Conservation (phyloP, 495 filamentous ascomycete species). For the Xylona heveae region DNA sequence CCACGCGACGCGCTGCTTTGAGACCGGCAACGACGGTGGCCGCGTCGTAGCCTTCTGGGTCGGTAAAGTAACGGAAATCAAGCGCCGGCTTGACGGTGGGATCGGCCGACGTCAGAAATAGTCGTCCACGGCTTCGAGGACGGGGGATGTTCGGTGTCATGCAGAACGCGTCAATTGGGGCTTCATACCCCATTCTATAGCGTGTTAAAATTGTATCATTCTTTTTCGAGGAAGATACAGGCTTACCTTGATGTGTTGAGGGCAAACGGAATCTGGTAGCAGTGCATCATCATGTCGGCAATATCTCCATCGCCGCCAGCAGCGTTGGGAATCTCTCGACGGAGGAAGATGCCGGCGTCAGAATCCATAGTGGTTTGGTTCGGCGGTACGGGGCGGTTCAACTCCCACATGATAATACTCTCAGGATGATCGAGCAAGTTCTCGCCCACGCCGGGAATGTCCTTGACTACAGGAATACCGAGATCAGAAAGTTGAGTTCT, state of each 20-base stretch:
- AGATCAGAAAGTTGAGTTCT: slow-evolving; percentile 36
- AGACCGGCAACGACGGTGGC: slow-evolving; percentile 64
- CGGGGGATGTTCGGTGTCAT: slow-evolving; percentile 84
- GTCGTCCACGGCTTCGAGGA: slow-evolving; percentile 46
- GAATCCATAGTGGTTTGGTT: slow-evolving; percentile 75
- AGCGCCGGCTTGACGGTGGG: slow-evolving; percentile 56
- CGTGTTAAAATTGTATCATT: no score
- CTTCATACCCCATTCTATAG: slow-evolving; percentile 49
- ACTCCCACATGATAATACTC: slow-evolving; percentile 65
- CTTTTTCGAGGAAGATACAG: no score
- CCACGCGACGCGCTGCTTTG: slow-evolving; percentile 46
- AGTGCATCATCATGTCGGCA: slow-evolving; percentile 79
- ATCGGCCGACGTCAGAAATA: slow-evolving; percentile 51
- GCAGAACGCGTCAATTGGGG: slow-evolving; percentile 60
- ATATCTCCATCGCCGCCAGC: slow-evolving; percentile 40
- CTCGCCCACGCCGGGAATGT: slow-evolving; percentile 60
- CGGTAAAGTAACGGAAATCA: slow-evolving; percentile 79
- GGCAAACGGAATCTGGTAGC: slow-evolving; percentile 72
- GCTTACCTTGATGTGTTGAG: slow-evolving; percentile 17
- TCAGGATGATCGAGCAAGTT: slow-evolving; percentile 64
- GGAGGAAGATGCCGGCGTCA: slow-evolving; percentile 66
- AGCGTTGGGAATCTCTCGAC: slow-evolving; percentile 42
- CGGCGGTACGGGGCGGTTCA: slow-evolving; percentile 49
- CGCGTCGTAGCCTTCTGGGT: slow-evolving; percentile 64
- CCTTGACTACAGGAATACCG: slow-evolving; percentile 44